Evolutionary conservation across 345 rosid genomes (phyloP), one percentile per base, ranked within the genome.

Genomic region (Streptanthus diversifolius): DNA sequence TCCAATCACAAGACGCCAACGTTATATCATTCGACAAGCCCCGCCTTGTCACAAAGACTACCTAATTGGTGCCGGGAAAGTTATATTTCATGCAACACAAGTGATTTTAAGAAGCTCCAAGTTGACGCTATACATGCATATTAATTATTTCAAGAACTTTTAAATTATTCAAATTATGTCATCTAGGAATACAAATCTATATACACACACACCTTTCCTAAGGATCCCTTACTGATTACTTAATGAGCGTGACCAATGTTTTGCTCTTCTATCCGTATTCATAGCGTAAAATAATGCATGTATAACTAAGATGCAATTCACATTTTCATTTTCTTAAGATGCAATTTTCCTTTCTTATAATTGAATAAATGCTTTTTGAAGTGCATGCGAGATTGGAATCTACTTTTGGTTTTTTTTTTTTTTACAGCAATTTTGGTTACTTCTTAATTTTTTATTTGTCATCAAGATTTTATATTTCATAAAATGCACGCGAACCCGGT

Each of bases 31-130:
- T 81, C 70, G 77, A 18, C 51, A 72, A 32, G 70, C 70, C 51
- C 88, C 82, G 11, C 73, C 82, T 35, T 79, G 53, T 40, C 87
- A 82, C 40, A 74, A 52, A 43, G 63, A 79, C 4, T 85, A 81
- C 10, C 79, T 17, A 84, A 79, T 51, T 82, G 82, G 85, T 88
- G 83, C 4, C 27, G 30, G 8, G 39, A 1, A 79, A 83, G 63
- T 85, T 40, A 71, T 30, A 72, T 79, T 3, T 76, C 71, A 17
- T 76, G 85, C 36, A 83, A 74, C 55, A 70, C 70, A 0, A 81
- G 85, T 73, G 76, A 86, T 77, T 86, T 66, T 73, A 79, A 59
- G 77, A 88, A 82, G 80, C 84, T 66, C 10, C 56, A 79, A 7
- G 76, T 75, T 0, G 80, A 82, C 21, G 83, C 29, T 7, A 84